Evolutionary conservation across 345 rosid genomes (phyloP).

Genomic region (Salix arbutifolia): DNA sequence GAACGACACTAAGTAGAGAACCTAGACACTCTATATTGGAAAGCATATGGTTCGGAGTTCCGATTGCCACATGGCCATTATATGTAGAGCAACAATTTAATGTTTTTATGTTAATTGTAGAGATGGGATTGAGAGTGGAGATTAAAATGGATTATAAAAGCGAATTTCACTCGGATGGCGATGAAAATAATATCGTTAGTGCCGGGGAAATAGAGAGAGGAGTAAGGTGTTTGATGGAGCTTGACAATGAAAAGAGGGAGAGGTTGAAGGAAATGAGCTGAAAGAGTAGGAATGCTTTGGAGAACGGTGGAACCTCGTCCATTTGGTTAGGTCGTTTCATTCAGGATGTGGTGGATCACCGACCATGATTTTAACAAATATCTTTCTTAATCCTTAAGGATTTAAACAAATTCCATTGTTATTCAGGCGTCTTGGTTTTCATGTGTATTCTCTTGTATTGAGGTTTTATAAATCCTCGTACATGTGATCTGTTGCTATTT

Average conservation of each 20-base stretch:
- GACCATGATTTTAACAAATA: too few species aligned
- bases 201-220: background rate
- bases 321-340: background rate
- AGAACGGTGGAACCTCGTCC: background rate
- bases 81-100: slow-evolving; percentile 7
- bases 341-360: background rate
- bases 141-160: too few species aligned
- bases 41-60: slow-evolving; percentile 9
- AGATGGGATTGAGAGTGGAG: background rate
- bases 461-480: too few species aligned
- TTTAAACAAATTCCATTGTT: too few species aligned
- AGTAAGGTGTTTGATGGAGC: background rate
- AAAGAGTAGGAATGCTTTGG: background rate
- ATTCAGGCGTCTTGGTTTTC: too few species aligned
- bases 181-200: background rate
- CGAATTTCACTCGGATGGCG: too few species aligned
- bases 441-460: too few species aligned
- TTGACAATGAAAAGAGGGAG: background rate
- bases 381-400: too few species aligned
- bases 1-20: too few species aligned
- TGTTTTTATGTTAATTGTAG: slow-evolving; percentile 1
- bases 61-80: slow-evolving; percentile 7
- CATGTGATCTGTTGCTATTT: too few species aligned
- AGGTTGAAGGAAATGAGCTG: background rate
- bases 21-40: too few species aligned